Percentiles rank a stretch among this genome's conserved stretches.
Evolutionary conservation across 164 flowering plant genomes (phyloP).

Genomic region (Liquidambar formosana): DNA sequence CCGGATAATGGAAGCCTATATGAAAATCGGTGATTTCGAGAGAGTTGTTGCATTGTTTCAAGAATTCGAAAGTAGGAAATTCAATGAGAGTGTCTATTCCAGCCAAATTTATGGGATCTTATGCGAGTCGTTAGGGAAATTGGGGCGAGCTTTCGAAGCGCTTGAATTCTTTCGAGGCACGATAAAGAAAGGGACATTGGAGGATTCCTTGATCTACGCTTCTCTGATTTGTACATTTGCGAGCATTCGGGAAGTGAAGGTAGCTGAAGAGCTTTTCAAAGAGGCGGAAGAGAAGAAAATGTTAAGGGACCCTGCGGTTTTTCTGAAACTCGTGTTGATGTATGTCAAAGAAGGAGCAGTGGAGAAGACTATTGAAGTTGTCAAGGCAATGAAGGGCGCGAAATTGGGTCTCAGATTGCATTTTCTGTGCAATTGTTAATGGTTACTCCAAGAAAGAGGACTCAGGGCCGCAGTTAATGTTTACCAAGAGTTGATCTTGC

Average conservation of each 20-base stretch:
- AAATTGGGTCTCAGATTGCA: constrained; percentile 64
- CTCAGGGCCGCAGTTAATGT: constrained; percentile 35
- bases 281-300: constrained; percentile 55
- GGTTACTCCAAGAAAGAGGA: constrained; percentile 63
- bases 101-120: constrained; percentile 42
- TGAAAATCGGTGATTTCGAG: constrained; percentile 38
- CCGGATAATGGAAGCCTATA: constrained; percentile 65
- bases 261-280: constrained; percentile 49
- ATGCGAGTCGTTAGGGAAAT: constrained; percentile 57
- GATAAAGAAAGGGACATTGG: constrained; percentile 38
- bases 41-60: constrained; percentile 47
- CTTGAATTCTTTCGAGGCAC: constrained; percentile 52
- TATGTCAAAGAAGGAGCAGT: constrained; percentile 59
- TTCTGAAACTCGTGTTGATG: constrained; percentile 63
- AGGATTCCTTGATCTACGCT: constrained; percentile 49
- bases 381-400: constrained; percentile 39
- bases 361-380: constrained; percentile 56
- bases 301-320: constrained; percentile 60
- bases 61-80: constrained; percentile 41
- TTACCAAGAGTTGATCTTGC: constrained; percentile 41
- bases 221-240: constrained; percentile 62
- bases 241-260: constrained; percentile 41
- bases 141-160: constrained; percentile 61
- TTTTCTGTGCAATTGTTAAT: constrained; percentile 67
- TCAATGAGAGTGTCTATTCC: constrained; percentile 3